Percentiles rank a stretch among this genome's conserved stretches.
phyloP scores from a whole-genome alignment of 805 yeast species.

The Zygoascus biomembranicola region DNA sequence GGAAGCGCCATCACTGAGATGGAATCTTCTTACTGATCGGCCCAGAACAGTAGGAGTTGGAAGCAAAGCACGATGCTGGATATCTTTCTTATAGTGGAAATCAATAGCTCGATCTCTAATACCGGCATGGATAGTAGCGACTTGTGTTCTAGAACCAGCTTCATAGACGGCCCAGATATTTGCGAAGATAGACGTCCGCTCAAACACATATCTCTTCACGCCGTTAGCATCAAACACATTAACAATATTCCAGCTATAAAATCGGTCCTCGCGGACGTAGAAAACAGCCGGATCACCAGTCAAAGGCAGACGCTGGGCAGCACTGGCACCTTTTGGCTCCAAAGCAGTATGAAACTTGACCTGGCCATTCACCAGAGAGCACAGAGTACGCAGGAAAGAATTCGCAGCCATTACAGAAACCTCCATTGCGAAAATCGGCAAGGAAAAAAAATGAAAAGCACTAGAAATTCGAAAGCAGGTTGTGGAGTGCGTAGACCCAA shows the following conservation, averaged over 20 bases:
- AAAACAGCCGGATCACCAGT: constrained; percentile 28
- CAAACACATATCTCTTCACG: constrained; percentile 42
- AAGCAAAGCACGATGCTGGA: constrained; percentile 38
- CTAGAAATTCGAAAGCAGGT: too few relatives aligned
- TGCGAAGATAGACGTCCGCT: constrained; percentile 38
- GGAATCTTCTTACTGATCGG: constrained; percentile 27
- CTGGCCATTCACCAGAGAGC: constrained; percentile 6
- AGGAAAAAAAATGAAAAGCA: too few relatives aligned
- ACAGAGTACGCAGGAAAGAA: constrained; percentile 3
- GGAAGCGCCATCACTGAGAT: constrained; percentile 43
- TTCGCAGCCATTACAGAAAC: constrained; percentile 4
- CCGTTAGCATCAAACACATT: constrained; percentile 44
- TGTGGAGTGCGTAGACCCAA: too few relatives aligned
- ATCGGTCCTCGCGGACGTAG: constrained; percentile 43
- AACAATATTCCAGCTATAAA: constrained; percentile 36
- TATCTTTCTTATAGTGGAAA: constrained; percentile 39
- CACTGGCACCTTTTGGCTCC: constrained; percentile 1
- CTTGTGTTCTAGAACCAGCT: constrained; percentile 38
- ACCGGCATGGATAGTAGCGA: constrained; percentile 46
- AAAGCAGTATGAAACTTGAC: neutral
- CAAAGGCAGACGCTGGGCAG: constrained; percentile 6
- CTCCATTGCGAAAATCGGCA: constrained; percentile 4
- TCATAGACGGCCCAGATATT: constrained; percentile 47
- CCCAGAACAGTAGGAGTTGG: constrained; percentile 21
- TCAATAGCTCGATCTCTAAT: constrained; percentile 38